These are phyloP conservation scores for Tricholoma flavovirens DNA, from an alignment of 768 basidiomycete species.

Conservation along the genomic window DNA sequence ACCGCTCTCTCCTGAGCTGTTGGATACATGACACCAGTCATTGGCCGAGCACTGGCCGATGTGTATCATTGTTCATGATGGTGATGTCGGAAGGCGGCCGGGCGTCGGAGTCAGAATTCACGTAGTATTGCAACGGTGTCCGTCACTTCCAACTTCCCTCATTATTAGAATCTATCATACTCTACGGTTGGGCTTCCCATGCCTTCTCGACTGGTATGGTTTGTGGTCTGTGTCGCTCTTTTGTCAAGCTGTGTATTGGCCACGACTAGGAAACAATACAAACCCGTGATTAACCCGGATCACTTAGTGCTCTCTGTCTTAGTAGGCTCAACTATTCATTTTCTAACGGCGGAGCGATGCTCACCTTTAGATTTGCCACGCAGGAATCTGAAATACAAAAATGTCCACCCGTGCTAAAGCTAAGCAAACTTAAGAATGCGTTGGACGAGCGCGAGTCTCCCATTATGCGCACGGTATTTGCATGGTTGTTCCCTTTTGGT, in stretches of 20 bases:
- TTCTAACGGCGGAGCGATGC: background rate
- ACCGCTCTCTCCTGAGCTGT: conserved; percentile 43
- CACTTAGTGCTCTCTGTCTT: conserved; percentile 8
- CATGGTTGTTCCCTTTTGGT: conserved; percentile 82
- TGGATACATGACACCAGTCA: conserved; percentile 41
- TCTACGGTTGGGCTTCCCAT: conserved; percentile 13
- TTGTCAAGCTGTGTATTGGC: conserved; percentile 25
- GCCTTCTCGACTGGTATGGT: conserved; percentile 19
- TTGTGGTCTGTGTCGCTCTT: conserved; percentile 38
- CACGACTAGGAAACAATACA: background rate
- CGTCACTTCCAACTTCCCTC: background rate
- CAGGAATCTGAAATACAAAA: conserved; percentile 37
- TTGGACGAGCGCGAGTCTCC: conserved; percentile 65
- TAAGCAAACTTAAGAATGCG: conserved; percentile 54
- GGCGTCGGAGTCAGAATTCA: conserved; percentile 2
- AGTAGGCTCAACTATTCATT: conserved; percentile 8
- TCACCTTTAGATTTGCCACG: background rate
- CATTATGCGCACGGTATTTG: conserved; percentile 74
- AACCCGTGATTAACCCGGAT: background rate
- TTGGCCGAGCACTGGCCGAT: conserved; percentile 3
- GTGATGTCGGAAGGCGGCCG: too few species aligned
- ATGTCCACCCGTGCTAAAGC: conserved; percentile 35
- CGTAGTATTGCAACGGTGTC: too few species aligned
- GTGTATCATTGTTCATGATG: background rate
- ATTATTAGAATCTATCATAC: background rate